Percentiles rank a stretch among this genome's conserved stretches.
phyloP scores from a whole-genome alignment of 192 early-diverging fungal genomes.

The Umbelopsis sp. region DNA sequence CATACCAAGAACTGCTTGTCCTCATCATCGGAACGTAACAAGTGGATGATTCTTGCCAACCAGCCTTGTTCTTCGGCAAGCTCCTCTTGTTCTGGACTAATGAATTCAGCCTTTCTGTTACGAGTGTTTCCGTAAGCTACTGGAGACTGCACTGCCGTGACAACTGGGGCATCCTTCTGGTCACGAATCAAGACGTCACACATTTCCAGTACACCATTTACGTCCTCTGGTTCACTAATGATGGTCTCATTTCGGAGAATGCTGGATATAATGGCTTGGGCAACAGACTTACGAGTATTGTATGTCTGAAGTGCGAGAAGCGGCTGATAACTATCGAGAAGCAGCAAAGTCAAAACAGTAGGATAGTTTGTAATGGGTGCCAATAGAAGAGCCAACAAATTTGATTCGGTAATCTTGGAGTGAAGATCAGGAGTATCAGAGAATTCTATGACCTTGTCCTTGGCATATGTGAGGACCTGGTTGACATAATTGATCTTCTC shows the following conservation, averaged over 20 bases:
- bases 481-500: conserved; percentile 86
- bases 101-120: conserved; percentile 43
- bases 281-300: conserved; percentile 80
- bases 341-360: conserved; percentile 63
- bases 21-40: conserved; percentile 69
- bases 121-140: conserved; percentile 32
- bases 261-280: conserved; percentile 71
- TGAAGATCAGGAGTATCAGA: conserved; percentile 68
- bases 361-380: conserved; percentile 80
- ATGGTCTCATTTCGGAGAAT: conserved; percentile 71
- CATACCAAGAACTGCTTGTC: conserved; percentile 78
- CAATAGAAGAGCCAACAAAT: conserved; percentile 82
- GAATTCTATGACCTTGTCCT: conserved; percentile 69
- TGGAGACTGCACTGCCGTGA: conserved; percentile 27
- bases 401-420: conserved; percentile 66
- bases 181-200: conserved; percentile 82
- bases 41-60: conserved; percentile 79
- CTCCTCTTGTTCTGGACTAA: conserved; percentile 80
- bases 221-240: conserved; percentile 70
- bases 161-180: conserved; percentile 67
- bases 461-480: conserved; percentile 89
- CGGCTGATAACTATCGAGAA: conserved; percentile 81
- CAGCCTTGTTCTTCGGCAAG: conserved; percentile 90
- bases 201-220: conserved; percentile 79
- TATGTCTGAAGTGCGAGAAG: conserved; percentile 84